Percentiles rank a stretch among this genome's conserved stretches.
These are phyloP conservation scores for Fraxinus paxiana DNA, from an alignment of 305 asterid species.

Conservation along the genomic window DNA sequence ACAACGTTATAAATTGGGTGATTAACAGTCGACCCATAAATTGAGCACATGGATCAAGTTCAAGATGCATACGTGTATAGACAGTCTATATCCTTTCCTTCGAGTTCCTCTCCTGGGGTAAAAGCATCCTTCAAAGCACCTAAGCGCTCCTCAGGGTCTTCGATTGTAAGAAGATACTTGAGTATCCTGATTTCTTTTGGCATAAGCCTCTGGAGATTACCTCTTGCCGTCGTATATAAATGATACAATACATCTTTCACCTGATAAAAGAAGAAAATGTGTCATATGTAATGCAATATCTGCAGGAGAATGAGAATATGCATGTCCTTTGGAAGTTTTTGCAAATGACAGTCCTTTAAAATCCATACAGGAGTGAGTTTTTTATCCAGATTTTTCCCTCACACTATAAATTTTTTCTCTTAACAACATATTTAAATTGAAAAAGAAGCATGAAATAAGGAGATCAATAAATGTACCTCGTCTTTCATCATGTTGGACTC, in stretches of 20 bases:
- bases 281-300: background rate
- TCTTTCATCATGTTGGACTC: slow-evolving; percentile 77
- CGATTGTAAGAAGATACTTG: slow-evolving; percentile 70
- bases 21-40: background rate
- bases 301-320: background rate
- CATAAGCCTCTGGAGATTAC: slow-evolving; percentile 81
- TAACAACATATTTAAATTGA: slow-evolving; percentile 5
- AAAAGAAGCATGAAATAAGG: background rate
- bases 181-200: slow-evolving; percentile 88
- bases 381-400: background rate
- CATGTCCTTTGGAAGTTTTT: background rate
- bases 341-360: background rate
- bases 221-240: slow-evolving; percentile 62
- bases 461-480: slow-evolving; percentile 48
- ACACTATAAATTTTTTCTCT: background rate
- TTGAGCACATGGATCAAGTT: slow-evolving; percentile 5
- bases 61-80: slow-evolving; percentile 68
- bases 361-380: background rate
- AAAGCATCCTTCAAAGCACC: slow-evolving; percentile 76
- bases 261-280: slow-evolving; percentile 32
- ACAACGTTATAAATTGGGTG: background rate
- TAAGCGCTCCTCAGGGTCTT: slow-evolving; percentile 83
- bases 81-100: slow-evolving; percentile 64
- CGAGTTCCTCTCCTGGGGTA: slow-evolving; percentile 82
- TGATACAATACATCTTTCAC: slow-evolving; percentile 79